These are phyloP conservation scores for Lichtheimia ramosa DNA, from an alignment of 371 early-diverging fungal genomes.

Conservation along the genomic window DNA sequence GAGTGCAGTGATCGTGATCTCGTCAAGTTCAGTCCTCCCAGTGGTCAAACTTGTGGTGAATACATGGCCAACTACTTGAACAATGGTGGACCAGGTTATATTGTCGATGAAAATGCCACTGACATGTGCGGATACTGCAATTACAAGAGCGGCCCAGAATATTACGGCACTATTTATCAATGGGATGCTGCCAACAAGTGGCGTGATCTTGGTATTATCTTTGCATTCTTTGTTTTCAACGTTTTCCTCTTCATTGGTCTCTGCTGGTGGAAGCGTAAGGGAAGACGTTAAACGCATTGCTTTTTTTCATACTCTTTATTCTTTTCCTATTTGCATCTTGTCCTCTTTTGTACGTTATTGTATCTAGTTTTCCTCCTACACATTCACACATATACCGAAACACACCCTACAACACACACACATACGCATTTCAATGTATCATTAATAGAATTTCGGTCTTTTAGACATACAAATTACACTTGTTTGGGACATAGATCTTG, in stretches of 20 bases:
- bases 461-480: no score
- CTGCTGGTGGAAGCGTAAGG: constrained; percentile 21
- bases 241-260: constrained; percentile 28
- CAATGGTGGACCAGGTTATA: constrained; percentile 48
- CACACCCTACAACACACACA: no score
- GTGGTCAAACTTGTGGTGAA: constrained; percentile 56
- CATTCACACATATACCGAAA: no score
- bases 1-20: constrained; percentile 50
- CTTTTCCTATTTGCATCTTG: background rate
- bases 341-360: no score
- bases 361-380: no score
- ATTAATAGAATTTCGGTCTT: no score
- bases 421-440: no score
- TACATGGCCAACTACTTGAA: constrained; percentile 54
- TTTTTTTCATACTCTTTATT: no score
- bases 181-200: constrained; percentile 55
- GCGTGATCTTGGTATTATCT: constrained; percentile 63
- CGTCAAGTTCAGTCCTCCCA: constrained; percentile 50
- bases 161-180: constrained; percentile 19
- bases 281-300: constrained; percentile 15
- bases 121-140: constrained; percentile 61
- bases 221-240: constrained; percentile 56
- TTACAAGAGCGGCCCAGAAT: constrained; percentile 55
- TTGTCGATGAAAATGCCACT: constrained; percentile 46
- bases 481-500: no score